These are phyloP conservation scores for Tympanopsis confertula DNA, from an alignment of 2,329 filamentous ascomycete genomes.

Conservation along the genomic window DNA sequence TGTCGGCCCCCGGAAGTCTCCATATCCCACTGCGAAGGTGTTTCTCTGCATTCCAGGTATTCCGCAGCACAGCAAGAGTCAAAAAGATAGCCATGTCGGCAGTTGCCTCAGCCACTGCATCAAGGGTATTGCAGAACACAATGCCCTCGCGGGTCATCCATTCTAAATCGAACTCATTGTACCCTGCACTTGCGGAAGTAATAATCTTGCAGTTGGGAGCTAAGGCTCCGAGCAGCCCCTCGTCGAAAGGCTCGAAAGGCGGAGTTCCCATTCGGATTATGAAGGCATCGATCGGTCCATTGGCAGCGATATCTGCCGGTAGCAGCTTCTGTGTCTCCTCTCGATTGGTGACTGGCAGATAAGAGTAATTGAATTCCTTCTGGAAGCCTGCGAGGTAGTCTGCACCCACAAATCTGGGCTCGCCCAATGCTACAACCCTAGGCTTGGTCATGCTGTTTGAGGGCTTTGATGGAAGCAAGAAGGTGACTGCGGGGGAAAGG, in stretches of 20 bases:
- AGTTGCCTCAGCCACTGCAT: slow-evolving; percentile 40
- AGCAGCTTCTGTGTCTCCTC: slow-evolving; percentile 20
- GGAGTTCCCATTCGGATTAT: slow-evolving; percentile 35
- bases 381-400: slow-evolving; percentile 26
- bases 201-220: slow-evolving; percentile 30
- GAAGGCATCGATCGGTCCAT: slow-evolving; percentile 32
- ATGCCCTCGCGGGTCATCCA: slow-evolving; percentile 28
- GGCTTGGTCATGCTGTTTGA: no score
- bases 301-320: slow-evolving; percentile 17
- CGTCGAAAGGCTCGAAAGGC: slow-evolving; percentile 35
- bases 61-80: slow-evolving; percentile 30
- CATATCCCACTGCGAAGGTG: slow-evolving; percentile 22
- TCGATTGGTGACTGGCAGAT: slow-evolving; percentile 23
- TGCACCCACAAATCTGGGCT: slow-evolving; percentile 21
- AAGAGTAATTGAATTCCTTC: slow-evolving; percentile 23
- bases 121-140: slow-evolving; percentile 39
- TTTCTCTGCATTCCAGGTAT: slow-evolving; percentile 26
- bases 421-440: slow-evolving; percentile 27
- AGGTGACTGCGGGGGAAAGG: no score
- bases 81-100: slow-evolving; percentile 37
- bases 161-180: slow-evolving; percentile 31
- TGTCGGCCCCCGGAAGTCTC: slow-evolving; percentile 16
- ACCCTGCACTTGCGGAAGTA: slow-evolving; percentile 31
- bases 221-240: slow-evolving; percentile 25
- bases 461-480: no score